Evolutionary conservation across 202 grass and related monocot species (phyloP).

Genomic region (Setaria viridis): DNA sequence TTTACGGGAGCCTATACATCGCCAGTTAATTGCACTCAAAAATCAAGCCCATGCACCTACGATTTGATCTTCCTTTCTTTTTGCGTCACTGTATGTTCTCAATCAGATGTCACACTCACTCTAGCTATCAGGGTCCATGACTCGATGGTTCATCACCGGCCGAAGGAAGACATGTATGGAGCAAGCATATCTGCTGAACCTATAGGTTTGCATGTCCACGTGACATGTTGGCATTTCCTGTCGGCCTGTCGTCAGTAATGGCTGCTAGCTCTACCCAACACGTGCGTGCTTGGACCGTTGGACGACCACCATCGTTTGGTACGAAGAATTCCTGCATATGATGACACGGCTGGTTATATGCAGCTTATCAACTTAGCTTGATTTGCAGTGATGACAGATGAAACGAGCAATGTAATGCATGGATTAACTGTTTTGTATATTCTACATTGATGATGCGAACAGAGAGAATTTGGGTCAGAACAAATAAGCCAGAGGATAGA

Average conservation of each 20-base stretch:
- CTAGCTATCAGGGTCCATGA: neutral
- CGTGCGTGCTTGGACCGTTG: neutral
- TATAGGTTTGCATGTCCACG: conserved; percentile 24
- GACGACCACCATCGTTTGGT: neutral
- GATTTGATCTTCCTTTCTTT: neutral
- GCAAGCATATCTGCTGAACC: conserved; percentile 38
- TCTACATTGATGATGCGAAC: no score
- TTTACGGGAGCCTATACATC: no score
- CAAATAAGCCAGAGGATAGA: no score
- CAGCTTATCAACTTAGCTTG: no score
- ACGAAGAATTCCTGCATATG: neutral
- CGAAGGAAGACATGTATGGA: neutral
- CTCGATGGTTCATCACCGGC: neutral
- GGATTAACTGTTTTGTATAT: no score
- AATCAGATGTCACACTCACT: conserved; percentile 22
- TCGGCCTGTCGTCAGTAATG: conserved; percentile 27
- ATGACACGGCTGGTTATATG: neutral
- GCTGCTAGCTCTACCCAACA: conserved; percentile 25
- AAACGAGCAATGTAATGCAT: no score
- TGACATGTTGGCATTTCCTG: conserved; percentile 45
- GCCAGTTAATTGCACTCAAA: no score
- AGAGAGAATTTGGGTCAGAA: no score
- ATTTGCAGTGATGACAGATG: no score
- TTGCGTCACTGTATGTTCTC: neutral
- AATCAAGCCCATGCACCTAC: conserved; percentile 6